Conservation (phyloP, 257 asterid genomes). For the Lycium ferocissimum region DNA sequence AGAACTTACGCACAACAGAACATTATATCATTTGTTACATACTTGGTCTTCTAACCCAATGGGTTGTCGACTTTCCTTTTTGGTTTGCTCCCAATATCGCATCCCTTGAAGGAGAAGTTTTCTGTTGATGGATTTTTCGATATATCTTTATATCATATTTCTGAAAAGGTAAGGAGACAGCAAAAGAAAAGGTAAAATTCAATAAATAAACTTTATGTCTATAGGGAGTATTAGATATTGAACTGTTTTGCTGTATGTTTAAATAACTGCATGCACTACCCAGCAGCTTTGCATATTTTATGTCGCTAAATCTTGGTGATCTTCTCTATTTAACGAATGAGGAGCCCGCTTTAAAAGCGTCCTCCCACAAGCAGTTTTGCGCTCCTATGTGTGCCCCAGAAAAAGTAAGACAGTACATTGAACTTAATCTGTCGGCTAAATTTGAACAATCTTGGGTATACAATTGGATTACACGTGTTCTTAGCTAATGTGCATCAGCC, state of each 20-base stretch:
- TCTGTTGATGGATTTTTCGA: background rate
- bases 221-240: background rate
- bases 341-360: conserved; percentile 12
- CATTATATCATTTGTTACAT: conserved; percentile 1
- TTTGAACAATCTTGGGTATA: conserved; percentile 10
- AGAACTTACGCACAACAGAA: conserved; percentile 1
- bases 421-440: background rate
- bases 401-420: background rate
- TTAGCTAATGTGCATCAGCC: conserved; percentile 6
- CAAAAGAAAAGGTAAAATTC: background rate
- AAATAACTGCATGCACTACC: conserved; percentile 19
- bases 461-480: background rate
- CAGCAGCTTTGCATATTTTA: conserved; percentile 18
- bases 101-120: conserved; percentile 22
- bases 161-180: background rate
- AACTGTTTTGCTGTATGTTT: background rate
- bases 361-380: conserved; percentile 10
- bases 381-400: background rate
- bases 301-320: conserved; percentile 11
- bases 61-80: background rate
- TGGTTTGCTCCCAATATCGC: background rate
- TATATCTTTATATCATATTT: background rate
- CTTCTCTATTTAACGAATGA: conserved; percentile 23
- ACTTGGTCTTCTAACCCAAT: conserved; percentile 5
- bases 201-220: background rate